A percentile compares a stretch with the other conserved stretches of the same genome.
Evolutionary conservation across 495 filamentous ascomycete species (phyloP).

Genomic region (Penicillium arizonense): DNA sequence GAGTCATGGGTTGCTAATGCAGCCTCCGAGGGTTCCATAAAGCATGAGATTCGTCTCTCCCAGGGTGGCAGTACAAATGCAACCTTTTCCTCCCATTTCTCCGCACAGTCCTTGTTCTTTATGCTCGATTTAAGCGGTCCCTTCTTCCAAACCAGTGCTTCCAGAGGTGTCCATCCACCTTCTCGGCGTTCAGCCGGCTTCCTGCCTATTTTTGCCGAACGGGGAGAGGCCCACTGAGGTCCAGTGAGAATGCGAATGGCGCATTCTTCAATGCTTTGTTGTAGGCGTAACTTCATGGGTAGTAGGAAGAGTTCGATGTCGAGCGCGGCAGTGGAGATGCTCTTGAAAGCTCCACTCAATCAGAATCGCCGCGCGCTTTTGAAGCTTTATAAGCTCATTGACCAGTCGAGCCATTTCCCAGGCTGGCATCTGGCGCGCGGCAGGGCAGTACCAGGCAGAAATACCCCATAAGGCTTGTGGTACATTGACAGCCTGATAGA

Average conservation of each 20-base stretch:
- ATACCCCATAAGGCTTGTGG: slow-evolving; percentile 18
- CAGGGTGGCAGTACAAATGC: background rate
- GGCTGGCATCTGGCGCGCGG: background rate
- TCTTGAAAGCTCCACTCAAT: slow-evolving; percentile 13
- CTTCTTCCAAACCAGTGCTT: too few relatives aligned
- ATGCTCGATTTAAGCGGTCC: too few relatives aligned
- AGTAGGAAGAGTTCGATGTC: slow-evolving; percentile 13
- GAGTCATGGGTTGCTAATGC: background rate
- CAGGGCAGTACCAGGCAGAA: slow-evolving; percentile 9
- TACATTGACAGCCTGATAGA: slow-evolving; percentile 21
- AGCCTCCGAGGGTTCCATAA: background rate
- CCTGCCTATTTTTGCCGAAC: too few relatives aligned
- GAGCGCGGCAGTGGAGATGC: background rate
- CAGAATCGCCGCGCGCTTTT: slow-evolving; percentile 7
- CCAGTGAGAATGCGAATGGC: too few relatives aligned
- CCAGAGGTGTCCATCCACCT: too few relatives aligned
- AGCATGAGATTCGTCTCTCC: background rate
- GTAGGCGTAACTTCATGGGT: slow-evolving; percentile 10
- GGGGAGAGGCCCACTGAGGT: too few relatives aligned
- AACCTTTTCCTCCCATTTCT: too few relatives aligned
- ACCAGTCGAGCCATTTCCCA: background rate
- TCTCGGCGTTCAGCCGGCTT: too few relatives aligned
- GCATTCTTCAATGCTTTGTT: slow-evolving; percentile 11
- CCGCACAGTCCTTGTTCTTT: too few relatives aligned
- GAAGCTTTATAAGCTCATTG: slow-evolving; percentile 1